phyloP scores from a whole-genome alignment of 257 asterid genomes.

The Solanum bukasovii region DNA sequence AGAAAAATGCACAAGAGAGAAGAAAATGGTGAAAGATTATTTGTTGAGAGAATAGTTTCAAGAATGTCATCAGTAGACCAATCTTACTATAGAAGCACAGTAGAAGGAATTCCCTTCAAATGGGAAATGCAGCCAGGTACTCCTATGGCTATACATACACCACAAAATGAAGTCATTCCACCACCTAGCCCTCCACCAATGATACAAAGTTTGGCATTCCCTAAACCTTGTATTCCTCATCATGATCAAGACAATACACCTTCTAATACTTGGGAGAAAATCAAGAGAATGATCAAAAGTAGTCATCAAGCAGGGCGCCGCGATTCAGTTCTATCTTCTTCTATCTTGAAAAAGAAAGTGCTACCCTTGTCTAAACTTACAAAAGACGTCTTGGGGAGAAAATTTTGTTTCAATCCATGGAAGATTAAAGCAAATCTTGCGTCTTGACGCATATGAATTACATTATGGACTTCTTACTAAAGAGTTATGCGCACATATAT shows the following conservation, averaged over 20 bases:
- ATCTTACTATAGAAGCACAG: conserved; percentile 12
- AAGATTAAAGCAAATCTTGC: background rate
- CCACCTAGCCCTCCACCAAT: conserved; percentile 35
- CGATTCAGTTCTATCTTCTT: background rate
- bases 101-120: conserved; percentile 23
- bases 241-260: background rate
- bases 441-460: background rate
- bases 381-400: conserved; percentile 1
- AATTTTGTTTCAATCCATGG: conserved; percentile 8
- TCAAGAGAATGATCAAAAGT: conserved; percentile 1
- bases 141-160: conserved; percentile 6
- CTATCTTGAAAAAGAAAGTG: background rate
- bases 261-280: background rate
- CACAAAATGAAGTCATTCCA: conserved; percentile 12
- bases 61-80: conserved; percentile 30
- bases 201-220: conserved; percentile 10
- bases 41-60: conserved; percentile 22
- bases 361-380: background rate
- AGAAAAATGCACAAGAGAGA: conserved; percentile 37
- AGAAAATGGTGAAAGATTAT: conserved; percentile 25
- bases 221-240: background rate
- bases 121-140: conserved; percentile 36
- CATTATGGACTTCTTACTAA: background rate
- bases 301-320: too few relatives aligned
- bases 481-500: background rate